These are phyloP conservation scores for Caryopteris hybrid DNA, from an alignment of 305 asterid species.

Conservation along the genomic window DNA sequence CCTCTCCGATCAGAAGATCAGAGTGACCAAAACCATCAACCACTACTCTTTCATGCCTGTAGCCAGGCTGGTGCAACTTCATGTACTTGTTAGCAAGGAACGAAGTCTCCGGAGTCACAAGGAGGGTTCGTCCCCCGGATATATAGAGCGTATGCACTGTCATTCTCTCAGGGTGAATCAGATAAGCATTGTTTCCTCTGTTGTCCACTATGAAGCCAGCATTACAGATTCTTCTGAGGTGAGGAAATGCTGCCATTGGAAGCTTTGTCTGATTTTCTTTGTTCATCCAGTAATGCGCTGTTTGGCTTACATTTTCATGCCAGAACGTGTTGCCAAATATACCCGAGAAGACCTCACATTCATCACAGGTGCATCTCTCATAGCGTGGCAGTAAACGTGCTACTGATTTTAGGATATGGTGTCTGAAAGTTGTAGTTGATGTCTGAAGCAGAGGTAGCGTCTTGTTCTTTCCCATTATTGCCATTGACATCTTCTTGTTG, in stretches of 20 bases:
- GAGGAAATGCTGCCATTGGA: constrained; percentile 55
- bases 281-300: constrained; percentile 41
- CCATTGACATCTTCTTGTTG: constrained; percentile 43
- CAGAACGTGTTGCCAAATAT: constrained; percentile 53
- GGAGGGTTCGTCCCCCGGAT: constrained; percentile 43
- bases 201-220: constrained; percentile 47
- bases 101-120: constrained; percentile 46
- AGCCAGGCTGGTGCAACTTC: constrained; percentile 52
- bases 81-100: constrained; percentile 50
- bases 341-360: constrained; percentile 53
- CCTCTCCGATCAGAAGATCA: constrained; percentile 49
- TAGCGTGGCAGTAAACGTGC: constrained; percentile 45
- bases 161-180: constrained; percentile 54
- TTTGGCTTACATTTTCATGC: constrained; percentile 44
- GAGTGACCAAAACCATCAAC: constrained; percentile 55
- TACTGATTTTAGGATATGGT: constrained; percentile 26
- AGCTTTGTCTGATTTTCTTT: constrained; percentile 25
- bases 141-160: constrained; percentile 39
- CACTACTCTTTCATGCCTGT: constrained; percentile 42
- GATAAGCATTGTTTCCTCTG: constrained; percentile 31
- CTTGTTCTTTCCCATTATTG: constrained; percentile 39
- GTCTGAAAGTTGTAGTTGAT: not conserved
- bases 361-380: constrained; percentile 47
- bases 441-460: constrained; percentile 31
- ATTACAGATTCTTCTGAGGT: constrained; percentile 40